Conservation (phyloP, 2,329 filamentous ascomycete genomes). For the Scedosporium aurantiacum region DNA sequence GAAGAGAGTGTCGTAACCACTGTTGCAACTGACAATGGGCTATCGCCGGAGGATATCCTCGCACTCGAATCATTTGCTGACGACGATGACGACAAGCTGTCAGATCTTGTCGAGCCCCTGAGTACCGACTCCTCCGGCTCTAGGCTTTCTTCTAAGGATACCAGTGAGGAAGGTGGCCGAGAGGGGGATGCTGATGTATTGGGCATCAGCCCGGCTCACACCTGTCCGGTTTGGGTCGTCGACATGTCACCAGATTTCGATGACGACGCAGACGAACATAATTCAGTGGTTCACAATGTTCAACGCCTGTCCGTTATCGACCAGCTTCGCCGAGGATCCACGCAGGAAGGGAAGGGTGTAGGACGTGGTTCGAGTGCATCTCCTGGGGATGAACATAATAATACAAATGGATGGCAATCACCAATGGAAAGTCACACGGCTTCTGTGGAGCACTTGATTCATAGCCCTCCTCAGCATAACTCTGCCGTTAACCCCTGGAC, state of each 20-base stretch:
- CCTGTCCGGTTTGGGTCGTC: background rate
- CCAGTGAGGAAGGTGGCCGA: background rate
- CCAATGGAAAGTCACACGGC: background rate
- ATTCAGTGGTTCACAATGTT: background rate
- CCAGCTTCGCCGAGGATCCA: background rate
- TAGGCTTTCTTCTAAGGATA: background rate
- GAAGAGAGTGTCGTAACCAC: background rate
- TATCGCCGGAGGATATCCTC: slow-evolving; percentile 1
- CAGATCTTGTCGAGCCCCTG: background rate
- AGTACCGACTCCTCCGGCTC: background rate
- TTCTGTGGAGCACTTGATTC: background rate
- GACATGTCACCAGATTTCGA: background rate
- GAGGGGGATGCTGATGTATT: background rate
- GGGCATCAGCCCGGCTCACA: background rate
- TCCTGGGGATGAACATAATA: background rate
- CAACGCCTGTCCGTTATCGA: background rate
- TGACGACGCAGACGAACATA: background rate
- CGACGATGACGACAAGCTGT: background rate
- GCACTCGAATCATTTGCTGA: background rate
- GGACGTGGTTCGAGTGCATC: background rate
- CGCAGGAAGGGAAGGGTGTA: background rate
- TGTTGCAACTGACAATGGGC: background rate
- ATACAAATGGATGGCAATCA: background rate
- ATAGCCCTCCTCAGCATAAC: background rate
- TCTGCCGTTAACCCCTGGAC: background rate